Conservation (phyloP, 2,329 filamentous ascomycete species). For the Cercospora zeina region DNA sequence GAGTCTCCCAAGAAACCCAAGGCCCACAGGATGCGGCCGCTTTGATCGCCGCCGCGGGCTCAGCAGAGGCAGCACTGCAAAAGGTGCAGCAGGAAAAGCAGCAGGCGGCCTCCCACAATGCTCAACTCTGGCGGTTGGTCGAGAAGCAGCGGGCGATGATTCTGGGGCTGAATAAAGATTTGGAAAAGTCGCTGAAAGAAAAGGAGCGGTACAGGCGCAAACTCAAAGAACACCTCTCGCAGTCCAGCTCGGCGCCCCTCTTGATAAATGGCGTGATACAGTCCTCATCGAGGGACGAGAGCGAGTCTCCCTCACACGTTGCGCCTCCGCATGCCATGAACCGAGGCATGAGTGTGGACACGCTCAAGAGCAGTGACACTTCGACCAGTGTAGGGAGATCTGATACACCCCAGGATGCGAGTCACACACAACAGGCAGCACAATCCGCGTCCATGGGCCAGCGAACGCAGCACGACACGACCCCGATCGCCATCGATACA, state of each 20-base stretch:
- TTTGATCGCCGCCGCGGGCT: slow-evolving; percentile 81
- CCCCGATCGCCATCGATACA: slow-evolving; percentile 9
- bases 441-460: slow-evolving; percentile 21
- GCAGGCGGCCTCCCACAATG: slow-evolving; percentile 82
- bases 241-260: slow-evolving; percentile 42
- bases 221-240: slow-evolving; percentile 69
- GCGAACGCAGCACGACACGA: slow-evolving; percentile 3
- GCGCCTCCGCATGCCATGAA: slow-evolving; percentile 19
- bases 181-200: slow-evolving; percentile 87
- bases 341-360: slow-evolving; percentile 35
- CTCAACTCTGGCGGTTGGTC: slow-evolving; percentile 90
- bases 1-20: slow-evolving; percentile 56
- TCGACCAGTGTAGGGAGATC: slow-evolving; percentile 33
- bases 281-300: slow-evolving; percentile 30
- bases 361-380: slow-evolving; percentile 36
- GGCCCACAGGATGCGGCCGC: slow-evolving; percentile 72
- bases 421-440: background rate
- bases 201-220: slow-evolving; percentile 93
- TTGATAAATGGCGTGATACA: slow-evolving; percentile 29
- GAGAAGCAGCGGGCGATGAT: slow-evolving; percentile 97
- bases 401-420: slow-evolving; percentile 37
- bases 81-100: slow-evolving; percentile 90
- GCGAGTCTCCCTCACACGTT: slow-evolving; percentile 33
- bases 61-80: slow-evolving; percentile 82
- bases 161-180: slow-evolving; percentile 86